Conservation (phyloP, 176 grass and related monocot genomes). For the Stipa capillata region DNA sequence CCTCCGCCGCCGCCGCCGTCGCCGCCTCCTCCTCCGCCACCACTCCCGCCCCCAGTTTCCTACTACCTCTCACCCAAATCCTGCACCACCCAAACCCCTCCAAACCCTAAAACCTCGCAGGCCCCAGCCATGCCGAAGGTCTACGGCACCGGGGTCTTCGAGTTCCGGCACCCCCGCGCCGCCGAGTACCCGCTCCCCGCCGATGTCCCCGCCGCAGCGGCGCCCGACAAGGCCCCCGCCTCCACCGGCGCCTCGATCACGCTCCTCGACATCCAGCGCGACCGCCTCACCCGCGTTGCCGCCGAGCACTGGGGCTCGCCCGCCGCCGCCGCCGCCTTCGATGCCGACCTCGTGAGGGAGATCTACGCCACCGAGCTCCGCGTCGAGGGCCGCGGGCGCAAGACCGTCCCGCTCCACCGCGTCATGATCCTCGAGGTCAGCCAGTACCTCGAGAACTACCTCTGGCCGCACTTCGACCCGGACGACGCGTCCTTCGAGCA, state of each 20-base stretch:
- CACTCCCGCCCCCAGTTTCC: neutral
- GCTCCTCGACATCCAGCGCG: slow-evolving; percentile 85
- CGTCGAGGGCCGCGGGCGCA: slow-evolving; percentile 47
- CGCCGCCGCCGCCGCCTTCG: slow-evolving; percentile 28
- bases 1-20: neutral
- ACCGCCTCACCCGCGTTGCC: slow-evolving; percentile 74
- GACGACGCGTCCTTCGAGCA: slow-evolving; percentile 68
- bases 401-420: slow-evolving; percentile 84
- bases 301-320: slow-evolving; percentile 56
- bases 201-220: neutral
- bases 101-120: neutral
- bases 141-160: slow-evolving; percentile 78
- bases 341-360: slow-evolving; percentile 71
- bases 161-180: slow-evolving; percentile 89
- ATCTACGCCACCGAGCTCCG: slow-evolving; percentile 72
- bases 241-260: slow-evolving; percentile 47
- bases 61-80: neutral
- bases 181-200: slow-evolving; percentile 71
- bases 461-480: slow-evolving; percentile 90
- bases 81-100: neutral
- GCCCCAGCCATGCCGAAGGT: slow-evolving; percentile 77
- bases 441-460: slow-evolving; percentile 98
- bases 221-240: slow-evolving; percentile 30
- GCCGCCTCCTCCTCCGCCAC: neutral
- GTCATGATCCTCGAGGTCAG: slow-evolving; percentile 99